Evolutionary conservation across 306 rosid genomes (phyloP), one percentile per base, ranked within the genome.

Genomic region (Elaeagnus macrophylla): DNA sequence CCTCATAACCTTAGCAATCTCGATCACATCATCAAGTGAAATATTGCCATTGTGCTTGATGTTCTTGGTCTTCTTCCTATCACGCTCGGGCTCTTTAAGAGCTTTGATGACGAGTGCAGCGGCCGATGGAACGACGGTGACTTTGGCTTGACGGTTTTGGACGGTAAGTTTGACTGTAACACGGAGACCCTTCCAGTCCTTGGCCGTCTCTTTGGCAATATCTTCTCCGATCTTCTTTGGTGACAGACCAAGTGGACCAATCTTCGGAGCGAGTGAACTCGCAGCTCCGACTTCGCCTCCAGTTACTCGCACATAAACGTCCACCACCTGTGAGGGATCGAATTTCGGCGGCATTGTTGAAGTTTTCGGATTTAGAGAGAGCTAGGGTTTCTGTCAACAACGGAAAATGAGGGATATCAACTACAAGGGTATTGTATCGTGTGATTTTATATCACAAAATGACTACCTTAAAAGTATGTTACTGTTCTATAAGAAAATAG

Each of bases 201-300:
- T 88, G 0, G 96, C 96, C 0, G 96, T 88, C 56, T 88, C 96
- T 66, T 88, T 88, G 3, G 96, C 96, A 8, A 88, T 88, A 59
- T 88, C 96, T 69, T 88, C 96, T 69, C 96, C 96, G 59, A 88
- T 82, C 80, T 88, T 88, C 69, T 88, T 88, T 0, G 96, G 96
- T 3, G 96, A 88, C 48, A 88, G 94, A 66, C 96, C 96, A 32
- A 88, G 91, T 0, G 96, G 96, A 38, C 96, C 96, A 75, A 88
- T 88, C 84, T 88, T 88, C 0, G 96, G 96, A 14, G 96, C 96
- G 12, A 88, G 88, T 0, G 96, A 88, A 67, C 91, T 82, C 39
- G 96, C 96, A 7, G 96, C 96, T 10, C 96, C 96, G 12, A 88
- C 96, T 53, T 88, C 96, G 0, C 96, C 96, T 5, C 96, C 96